Conservation (phyloP, 805 yeast species). For the Debaryomyces tyrocola region DNA sequence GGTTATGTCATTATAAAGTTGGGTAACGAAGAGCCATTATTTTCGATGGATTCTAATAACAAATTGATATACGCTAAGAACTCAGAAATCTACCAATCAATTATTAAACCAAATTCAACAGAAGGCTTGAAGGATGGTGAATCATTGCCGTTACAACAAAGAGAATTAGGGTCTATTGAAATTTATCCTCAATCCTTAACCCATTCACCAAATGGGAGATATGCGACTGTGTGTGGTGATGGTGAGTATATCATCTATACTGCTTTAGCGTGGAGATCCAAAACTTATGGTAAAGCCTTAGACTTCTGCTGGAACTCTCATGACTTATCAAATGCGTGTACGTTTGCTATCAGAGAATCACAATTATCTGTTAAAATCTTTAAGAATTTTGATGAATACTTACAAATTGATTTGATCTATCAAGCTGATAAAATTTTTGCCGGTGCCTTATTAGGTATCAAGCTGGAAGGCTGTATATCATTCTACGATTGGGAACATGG, state of each 20-base stretch:
- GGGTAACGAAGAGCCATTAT: constrained; percentile 92
- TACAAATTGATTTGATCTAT: constrained; percentile 64
- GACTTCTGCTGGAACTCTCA: constrained; percentile 97
- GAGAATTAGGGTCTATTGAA: constrained; percentile 93
- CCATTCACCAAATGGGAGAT: constrained; percentile 97
- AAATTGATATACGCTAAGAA: constrained; percentile 89
- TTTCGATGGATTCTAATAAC: constrained; percentile 91
- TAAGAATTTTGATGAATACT: constrained; percentile 82
- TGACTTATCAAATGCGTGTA: constrained; percentile 55
- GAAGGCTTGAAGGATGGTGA: constrained; percentile 81
- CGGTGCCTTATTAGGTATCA: constrained; percentile 85
- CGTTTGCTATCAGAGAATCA: constrained; percentile 79
- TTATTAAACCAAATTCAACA: constrained; percentile 63
- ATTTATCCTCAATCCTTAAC: constrained; percentile 82
- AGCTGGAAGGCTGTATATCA: constrained; percentile 79
- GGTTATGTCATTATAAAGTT: constrained; percentile 87
- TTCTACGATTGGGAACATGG: constrained; percentile 96
- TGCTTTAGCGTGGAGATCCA: constrained; percentile 97
- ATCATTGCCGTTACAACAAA: constrained; percentile 68
- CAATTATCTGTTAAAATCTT: constrained; percentile 64
- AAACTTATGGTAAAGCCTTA: constrained; percentile 83
- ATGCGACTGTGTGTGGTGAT: constrained; percentile 95
- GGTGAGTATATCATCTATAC: constrained; percentile 96
- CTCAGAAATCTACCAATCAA: constrained; percentile 82
- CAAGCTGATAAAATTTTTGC: constrained; percentile 80